Percentiles rank a stretch among this genome's conserved stretches.
Conservation (phyloP, 73 alveolate species). For the Uronychia setigera region DNA sequence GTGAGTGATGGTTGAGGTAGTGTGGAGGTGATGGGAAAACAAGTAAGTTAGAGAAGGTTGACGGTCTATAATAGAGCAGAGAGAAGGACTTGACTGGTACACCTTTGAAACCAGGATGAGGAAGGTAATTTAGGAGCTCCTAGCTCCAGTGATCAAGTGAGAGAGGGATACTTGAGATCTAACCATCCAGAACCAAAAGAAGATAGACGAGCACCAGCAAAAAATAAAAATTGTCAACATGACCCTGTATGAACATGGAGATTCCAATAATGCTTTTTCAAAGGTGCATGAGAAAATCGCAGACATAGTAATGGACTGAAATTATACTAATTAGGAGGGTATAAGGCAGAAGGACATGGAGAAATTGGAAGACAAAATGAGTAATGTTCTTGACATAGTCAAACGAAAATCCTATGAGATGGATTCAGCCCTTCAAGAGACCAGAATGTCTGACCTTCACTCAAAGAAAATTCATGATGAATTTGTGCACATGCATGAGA, state of each 20-base stretch:
- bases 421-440: neutral
- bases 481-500: neutral
- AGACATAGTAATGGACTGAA: too few species aligned
- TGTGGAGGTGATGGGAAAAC: too few species aligned
- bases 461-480: neutral
- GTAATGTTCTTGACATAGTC: neutral
- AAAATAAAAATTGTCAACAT: neutral
- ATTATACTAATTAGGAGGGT: neutral
- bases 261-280: neutral
- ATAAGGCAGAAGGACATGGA: neutral
- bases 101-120: slow-evolving; percentile 53
- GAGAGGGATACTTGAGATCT: slow-evolving; percentile 38
- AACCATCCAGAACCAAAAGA: neutral
- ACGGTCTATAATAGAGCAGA: neutral
- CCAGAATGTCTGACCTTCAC: neutral
- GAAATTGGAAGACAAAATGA: neutral
- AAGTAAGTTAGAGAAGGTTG: too few species aligned
- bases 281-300: neutral
- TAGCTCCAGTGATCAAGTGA: slow-evolving; percentile 35
- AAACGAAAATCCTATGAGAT: neutral
- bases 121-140: slow-evolving; percentile 37
- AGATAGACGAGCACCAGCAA: neutral
- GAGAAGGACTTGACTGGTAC: slow-evolving; percentile 30
- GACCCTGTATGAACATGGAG: neutral
- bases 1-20: too few species aligned